These are phyloP conservation scores for Alectoria sarmentosa DNA, from an alignment of 495 filamentous ascomycete species.

Conservation along the genomic window DNA sequence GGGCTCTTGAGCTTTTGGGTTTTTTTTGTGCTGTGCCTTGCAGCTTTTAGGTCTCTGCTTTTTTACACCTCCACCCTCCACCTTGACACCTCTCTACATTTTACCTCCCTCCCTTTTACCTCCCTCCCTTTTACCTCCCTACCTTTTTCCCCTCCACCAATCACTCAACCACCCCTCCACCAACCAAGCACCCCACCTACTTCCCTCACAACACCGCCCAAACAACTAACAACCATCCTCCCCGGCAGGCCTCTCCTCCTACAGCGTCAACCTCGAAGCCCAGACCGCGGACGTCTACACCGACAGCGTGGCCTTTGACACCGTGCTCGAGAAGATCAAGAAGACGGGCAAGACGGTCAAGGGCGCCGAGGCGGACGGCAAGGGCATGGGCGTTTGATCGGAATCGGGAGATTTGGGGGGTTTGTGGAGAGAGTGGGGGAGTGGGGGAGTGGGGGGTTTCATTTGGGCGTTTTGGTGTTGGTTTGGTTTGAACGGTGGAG, in stretches of 20 bases:
- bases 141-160: background rate
- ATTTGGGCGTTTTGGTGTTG: no score
- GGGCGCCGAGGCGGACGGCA: conserved; percentile 56
- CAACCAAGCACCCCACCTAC: no score
- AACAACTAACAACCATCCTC: no score
- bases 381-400: conserved; percentile 34
- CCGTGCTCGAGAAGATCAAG: conserved; percentile 78
- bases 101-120: background rate
- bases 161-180: background rate
- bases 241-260: conserved; percentile 68
- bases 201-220: no score
- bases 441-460: conserved; percentile 1
- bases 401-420: no score
- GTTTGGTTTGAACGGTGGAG: background rate
- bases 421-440: background rate
- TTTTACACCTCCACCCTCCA: no score
- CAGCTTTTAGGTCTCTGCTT: no score
- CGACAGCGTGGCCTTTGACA: conserved; percentile 63
- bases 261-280: conserved; percentile 75
- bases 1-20: no score
- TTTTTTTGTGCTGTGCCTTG: no score
- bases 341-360: conserved; percentile 94
- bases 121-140: background rate
- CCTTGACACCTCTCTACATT: background rate
- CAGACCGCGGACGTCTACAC: conserved; percentile 72